These are phyloP conservation scores for Zygnema circumcarinatum DNA, from an alignment of 139 green algal species.

Conservation along the genomic window DNA sequence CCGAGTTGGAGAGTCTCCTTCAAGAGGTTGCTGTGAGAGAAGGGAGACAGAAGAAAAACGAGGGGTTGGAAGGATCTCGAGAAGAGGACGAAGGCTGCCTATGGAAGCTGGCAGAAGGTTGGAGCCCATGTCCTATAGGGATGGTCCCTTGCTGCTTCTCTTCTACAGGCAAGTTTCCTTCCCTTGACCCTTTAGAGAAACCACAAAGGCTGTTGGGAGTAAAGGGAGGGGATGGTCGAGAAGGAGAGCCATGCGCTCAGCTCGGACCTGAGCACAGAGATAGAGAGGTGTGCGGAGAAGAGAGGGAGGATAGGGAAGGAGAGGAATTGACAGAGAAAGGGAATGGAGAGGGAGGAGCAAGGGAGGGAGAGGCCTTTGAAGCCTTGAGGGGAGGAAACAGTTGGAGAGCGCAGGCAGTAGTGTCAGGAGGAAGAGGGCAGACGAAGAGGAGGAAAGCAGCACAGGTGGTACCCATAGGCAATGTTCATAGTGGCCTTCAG, in stretches of 20 bases:
- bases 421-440: too few species aligned
- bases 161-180: neutral
- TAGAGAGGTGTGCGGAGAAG: neutral
- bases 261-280: neutral
- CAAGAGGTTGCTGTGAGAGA: neutral
- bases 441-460: too few species aligned
- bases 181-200: neutral
- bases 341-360: neutral
- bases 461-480: too few species aligned
- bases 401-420: too few species aligned
- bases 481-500: too few species aligned
- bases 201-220: neutral
- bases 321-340: neutral
- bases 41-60: neutral
- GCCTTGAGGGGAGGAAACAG: too few species aligned
- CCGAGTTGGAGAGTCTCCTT: neutral
- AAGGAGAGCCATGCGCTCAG: neutral
- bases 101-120: neutral
- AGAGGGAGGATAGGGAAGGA: neutral
- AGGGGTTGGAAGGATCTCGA: neutral
- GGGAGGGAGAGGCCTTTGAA: neutral
- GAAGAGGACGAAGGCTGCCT: neutral
- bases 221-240: too few species aligned
- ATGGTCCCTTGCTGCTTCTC: neutral
- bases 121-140: constrained; percentile 2